These are phyloP conservation scores for Candida sp. DNA, from an alignment of 1,139 yeast species.

Conservation along the genomic window DNA sequence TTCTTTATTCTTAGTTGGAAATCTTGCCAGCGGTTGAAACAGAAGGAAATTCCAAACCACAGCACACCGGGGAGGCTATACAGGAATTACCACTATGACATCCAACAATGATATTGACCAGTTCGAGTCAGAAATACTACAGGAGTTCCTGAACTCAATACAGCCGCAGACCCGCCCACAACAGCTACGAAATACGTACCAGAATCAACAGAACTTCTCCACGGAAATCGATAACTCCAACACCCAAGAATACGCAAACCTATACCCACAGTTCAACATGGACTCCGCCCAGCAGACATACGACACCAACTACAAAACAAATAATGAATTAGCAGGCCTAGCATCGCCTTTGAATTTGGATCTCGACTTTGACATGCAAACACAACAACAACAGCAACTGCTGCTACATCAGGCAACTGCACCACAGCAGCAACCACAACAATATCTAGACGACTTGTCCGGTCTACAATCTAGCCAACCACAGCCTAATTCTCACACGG, in stretches of 20 bases:
- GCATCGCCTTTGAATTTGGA: conserved; percentile 14
- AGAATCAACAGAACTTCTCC: conserved; percentile 1
- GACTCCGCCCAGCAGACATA: not conserved
- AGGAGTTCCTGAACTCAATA: conserved; percentile 3
- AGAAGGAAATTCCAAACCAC: conserved; percentile 1
- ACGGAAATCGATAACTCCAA: not conserved
- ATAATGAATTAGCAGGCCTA: conserved; percentile 4
- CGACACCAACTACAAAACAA: not conserved
- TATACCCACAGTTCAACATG: conserved; percentile 7
- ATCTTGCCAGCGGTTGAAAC: not conserved
- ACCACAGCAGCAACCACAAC: conserved; percentile 2
- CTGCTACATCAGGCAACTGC: not conserved
- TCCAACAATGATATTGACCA: conserved; percentile 8
- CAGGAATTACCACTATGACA: not conserved
- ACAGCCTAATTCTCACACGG: conserved; percentile 1
- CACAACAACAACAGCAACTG: conserved; percentile 5
- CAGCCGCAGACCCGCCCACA: not conserved
- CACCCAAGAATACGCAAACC: conserved; percentile 5
- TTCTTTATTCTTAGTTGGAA: not conserved
- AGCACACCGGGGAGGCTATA: not conserved
- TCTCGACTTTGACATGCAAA: conserved; percentile 10
- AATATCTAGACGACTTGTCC: conserved; percentile 1
- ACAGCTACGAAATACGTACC: conserved; percentile 4
- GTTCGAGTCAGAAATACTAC: conserved; percentile 8
- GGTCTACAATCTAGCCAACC: not conserved